Base-by-base conservation (phyloP, 768 basidiomycete species). In the Naganishia antarctica region DNA sequence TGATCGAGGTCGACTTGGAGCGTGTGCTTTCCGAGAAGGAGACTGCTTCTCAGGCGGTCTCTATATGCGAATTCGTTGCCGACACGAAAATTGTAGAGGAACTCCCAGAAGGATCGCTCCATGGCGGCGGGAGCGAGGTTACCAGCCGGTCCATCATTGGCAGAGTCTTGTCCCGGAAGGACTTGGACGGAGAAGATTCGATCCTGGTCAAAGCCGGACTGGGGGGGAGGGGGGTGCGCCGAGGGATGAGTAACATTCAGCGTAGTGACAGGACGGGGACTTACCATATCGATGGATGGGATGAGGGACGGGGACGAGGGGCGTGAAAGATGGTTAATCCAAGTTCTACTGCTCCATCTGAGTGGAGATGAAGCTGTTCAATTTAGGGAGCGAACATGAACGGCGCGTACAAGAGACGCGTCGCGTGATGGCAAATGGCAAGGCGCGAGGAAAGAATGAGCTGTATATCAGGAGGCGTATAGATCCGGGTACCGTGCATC, bases 41-140 rank as follows among this genome's bases (percentile, higher is more conserved):
- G 79, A 74, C 92, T 94, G 48, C 86, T 90, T 21, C 93, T 85
- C 29, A 98, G 81, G 68, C 89, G 89, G 73, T 99, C 96, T 72
- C 93, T 83, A 79, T 98, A 98, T 60, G 90, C 84, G 80, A 92
- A 98, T 72, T 90, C 88, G 68, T 88, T 88, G 12, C 89, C 90
- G 49, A 93, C 84, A 67, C 93, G 85, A 79, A 89, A 97, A 60
- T 87, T 85, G 60, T 90, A 82, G 46, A 97, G 81, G 78, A 98
- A 97, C 34, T 96, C 89, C 58, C 86, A 82, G 25, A 94, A 81
- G 28, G 87, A 80, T 72, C 85, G 86, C 73, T 91, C 90, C 0
- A 85, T 85, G 72, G 90, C 87, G 3, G 91, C 87, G 5, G 88
- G 87, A 0, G 85, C 82, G 21, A 91, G 89, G 83, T 79, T 12